Percentiles rank a stretch among this genome's conserved stretches.
Evolutionary conservation across 106 monocot genomes (phyloP).

Genomic region (Phalaenopsis equestris): DNA sequence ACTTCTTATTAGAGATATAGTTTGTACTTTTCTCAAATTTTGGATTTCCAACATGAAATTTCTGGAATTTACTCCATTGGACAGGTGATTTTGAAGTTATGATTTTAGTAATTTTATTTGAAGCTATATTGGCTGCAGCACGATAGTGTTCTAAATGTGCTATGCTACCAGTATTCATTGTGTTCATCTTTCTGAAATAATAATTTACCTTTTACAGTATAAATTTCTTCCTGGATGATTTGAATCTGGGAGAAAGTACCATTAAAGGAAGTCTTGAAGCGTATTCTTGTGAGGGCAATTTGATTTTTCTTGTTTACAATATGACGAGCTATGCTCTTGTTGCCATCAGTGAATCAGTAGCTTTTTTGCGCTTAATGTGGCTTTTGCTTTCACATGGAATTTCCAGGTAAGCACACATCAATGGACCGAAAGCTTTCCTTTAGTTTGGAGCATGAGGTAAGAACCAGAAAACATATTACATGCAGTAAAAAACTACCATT

Average conservation of each 20-base stretch:
- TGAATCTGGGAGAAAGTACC: conserved; percentile 86
- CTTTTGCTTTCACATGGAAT: not conserved
- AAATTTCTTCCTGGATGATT: conserved; percentile 67
- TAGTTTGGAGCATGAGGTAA: conserved; percentile 90
- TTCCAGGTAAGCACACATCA: conserved; percentile 72
- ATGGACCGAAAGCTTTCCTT: conserved; percentile 69
- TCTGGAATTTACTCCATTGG: conserved; percentile 67
- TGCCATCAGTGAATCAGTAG: not conserved
- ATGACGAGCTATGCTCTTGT: not conserved
- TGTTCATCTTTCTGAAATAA: not conserved
- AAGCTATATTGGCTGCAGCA: not conserved
- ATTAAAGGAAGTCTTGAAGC: conserved; percentile 79
- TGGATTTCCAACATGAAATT: conserved; percentile 63
- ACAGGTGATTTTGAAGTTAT: conserved; percentile 38
- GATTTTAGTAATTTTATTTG: not conserved
- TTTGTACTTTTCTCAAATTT: not conserved
- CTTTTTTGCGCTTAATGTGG: not conserved
- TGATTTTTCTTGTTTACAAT: conserved; percentile 6
- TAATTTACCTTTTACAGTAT: conserved; percentile 35
- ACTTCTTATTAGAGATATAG: not conserved
- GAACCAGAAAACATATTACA: not conserved
- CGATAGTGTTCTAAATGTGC: not conserved
- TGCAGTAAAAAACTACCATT: not conserved
- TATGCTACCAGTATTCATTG: not conserved
- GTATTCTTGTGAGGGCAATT: conserved; percentile 58